Conservation (phyloP, 306 rosid species). For the Rosa rugosa region DNA sequence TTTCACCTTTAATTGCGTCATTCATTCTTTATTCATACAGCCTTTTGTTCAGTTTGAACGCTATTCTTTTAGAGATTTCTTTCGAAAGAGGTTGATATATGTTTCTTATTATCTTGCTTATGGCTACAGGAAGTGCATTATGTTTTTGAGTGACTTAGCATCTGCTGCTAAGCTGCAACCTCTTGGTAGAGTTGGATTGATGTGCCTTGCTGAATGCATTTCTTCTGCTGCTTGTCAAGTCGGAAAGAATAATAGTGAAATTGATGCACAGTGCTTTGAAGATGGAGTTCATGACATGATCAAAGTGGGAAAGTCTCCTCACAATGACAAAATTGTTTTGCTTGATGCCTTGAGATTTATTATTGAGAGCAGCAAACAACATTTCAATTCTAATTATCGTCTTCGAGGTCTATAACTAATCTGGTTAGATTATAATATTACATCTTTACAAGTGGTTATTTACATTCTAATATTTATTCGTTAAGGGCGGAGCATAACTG, state of each 20-base stretch:
- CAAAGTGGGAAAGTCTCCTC: conserved; percentile 37
- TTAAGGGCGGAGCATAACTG: conserved; percentile 23
- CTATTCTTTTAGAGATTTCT: background rate
- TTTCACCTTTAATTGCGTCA: background rate
- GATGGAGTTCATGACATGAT: conserved; percentile 26
- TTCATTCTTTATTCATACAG: background rate
- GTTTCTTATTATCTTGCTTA: conserved; percentile 12
- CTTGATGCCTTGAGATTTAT: conserved; percentile 75
- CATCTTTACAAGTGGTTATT: conserved; percentile 23
- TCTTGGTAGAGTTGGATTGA: conserved; percentile 86
- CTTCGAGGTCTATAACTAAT: conserved; percentile 59
- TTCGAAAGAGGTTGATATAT: conserved; percentile 2
- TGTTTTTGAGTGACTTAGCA: conserved; percentile 72
- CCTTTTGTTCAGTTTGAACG: background rate
- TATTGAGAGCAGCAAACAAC: conserved; percentile 87
- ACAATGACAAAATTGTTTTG: conserved; percentile 42
- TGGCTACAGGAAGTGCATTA: conserved; percentile 56
- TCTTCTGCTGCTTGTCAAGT: conserved; percentile 65
- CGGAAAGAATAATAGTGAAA: conserved; percentile 27
- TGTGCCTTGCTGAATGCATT: conserved; percentile 86
- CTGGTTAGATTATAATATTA: conserved; percentile 40
- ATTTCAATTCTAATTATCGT: conserved; percentile 95
- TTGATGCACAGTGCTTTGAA: conserved; percentile 35
- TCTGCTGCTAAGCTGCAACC: conserved; percentile 65
- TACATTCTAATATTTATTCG: conserved; percentile 17